phyloP scores from a whole-genome alignment of 2,329 filamentous ascomycete genomes.

The Amesomyces nigricolor region DNA sequence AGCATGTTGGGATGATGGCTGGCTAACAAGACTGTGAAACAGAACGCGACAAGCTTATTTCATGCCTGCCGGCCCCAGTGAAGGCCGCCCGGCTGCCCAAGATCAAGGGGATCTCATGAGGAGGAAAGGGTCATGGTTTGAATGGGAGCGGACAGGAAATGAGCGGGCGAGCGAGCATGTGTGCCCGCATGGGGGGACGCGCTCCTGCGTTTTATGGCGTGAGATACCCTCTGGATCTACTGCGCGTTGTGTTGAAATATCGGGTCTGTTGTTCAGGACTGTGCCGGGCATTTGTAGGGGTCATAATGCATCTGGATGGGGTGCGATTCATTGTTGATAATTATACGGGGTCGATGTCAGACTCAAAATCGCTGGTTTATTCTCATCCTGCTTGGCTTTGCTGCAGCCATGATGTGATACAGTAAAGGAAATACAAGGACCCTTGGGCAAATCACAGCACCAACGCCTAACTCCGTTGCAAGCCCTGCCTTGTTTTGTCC shows the following conservation, averaged over 20 bases:
- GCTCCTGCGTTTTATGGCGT: conserved; percentile 10
- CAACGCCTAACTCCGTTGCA: conserved; percentile 18
- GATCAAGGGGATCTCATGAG: conserved; percentile 21
- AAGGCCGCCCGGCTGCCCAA: conserved; percentile 39
- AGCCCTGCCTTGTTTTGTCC: not conserved
- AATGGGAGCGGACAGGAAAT: not conserved
- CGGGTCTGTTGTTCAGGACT: conserved; percentile 1
- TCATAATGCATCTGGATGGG: not conserved
- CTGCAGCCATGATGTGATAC: not conserved
- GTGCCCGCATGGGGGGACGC: not conserved
- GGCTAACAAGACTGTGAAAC: conserved; percentile 9
- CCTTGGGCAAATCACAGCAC: not conserved
- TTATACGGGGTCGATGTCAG: no score
- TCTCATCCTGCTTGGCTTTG: not conserved
- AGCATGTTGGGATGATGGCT: not conserved
- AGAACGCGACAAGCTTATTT: conserved; percentile 51
- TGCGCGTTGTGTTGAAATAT: no score
- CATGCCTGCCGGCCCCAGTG: conserved; percentile 51
- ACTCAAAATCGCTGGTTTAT: not conserved
- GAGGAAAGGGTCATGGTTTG: not conserved
- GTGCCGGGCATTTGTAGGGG: not conserved
- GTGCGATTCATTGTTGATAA: no score
- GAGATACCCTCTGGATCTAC: conserved; percentile 22
- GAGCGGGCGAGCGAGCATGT: not conserved
- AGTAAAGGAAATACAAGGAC: not conserved